Percentiles rank a stretch among this genome's conserved stretches.
Conservation (phyloP, 495 filamentous ascomycete genomes). For the Clohesyomyces aquaticus region DNA sequence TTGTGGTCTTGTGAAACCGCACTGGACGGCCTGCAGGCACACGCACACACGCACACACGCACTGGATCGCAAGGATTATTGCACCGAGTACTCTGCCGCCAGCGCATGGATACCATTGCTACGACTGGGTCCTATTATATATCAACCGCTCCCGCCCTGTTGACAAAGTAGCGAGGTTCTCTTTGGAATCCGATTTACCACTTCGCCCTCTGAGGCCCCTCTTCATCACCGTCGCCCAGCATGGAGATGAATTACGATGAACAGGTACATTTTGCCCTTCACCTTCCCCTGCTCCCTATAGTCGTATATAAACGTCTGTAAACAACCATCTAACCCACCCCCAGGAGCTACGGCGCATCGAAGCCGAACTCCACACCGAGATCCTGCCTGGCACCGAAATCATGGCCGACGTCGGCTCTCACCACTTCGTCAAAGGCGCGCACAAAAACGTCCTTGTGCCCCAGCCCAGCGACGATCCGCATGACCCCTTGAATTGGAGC, state of each 20-base stretch:
- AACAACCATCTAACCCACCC: background rate
- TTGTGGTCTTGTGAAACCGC: background rate
- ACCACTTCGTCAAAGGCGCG: slow-evolving; percentile 63
- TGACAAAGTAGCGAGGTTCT: too few species aligned
- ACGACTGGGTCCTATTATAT: too few species aligned
- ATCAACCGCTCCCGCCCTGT: too few species aligned
- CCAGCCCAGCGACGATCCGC: slow-evolving; percentile 52
- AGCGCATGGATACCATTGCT: too few species aligned
- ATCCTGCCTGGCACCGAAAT: slow-evolving; percentile 67
- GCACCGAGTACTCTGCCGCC: too few species aligned
- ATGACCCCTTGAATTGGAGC: slow-evolving; percentile 45
- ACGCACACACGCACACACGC: too few species aligned
- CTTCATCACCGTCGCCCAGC: slow-evolving; percentile 1
- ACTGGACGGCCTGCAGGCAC: background rate
- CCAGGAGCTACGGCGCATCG: slow-evolving; percentile 45
- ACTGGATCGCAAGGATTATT: too few species aligned
- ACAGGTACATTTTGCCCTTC: slow-evolving; percentile 34
- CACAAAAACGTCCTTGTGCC: slow-evolving; percentile 56
- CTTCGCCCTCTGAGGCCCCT: background rate
- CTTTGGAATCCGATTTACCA: background rate
- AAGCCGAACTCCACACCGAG: slow-evolving; percentile 53
- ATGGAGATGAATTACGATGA: slow-evolving; percentile 37
- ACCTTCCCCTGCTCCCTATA: slow-evolving; percentile 2
- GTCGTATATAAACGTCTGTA: background rate
- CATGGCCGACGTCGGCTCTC: slow-evolving; percentile 59